These are phyloP conservation scores for Pseudozyma sp. DNA, from an alignment of 1,284 basidiomycete species.

Conservation along the genomic window DNA sequence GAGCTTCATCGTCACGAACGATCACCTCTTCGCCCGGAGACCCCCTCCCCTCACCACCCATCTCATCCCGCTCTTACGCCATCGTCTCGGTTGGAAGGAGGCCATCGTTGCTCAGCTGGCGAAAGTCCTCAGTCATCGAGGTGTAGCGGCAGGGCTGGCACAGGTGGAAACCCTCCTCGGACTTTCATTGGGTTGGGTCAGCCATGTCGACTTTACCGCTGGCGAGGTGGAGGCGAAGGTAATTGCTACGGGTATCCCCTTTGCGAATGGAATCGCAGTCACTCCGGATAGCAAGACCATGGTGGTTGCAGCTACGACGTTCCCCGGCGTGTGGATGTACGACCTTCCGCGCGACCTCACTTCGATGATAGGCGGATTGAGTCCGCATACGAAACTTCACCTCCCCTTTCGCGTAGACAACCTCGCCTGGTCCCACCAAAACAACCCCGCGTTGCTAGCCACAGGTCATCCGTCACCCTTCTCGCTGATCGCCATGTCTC, in stretches of 20 bases:
- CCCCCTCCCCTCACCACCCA: conserved; percentile 31
- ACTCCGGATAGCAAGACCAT: conserved; percentile 73
- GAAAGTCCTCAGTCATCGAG: neutral
- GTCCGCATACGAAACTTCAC: conserved; percentile 69
- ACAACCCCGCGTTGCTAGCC: conserved; percentile 72
- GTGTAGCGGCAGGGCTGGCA: conserved; percentile 59
- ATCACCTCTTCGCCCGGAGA: conserved; percentile 77
- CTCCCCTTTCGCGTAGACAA: conserved; percentile 77
- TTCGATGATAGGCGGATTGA: neutral
- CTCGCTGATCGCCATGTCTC: conserved; percentile 71
- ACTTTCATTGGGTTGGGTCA: conserved; percentile 75
- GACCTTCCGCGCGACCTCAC: conserved; percentile 67
- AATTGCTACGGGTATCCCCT: conserved; percentile 73
- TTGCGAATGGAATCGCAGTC: conserved; percentile 77
- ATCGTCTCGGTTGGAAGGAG: neutral
- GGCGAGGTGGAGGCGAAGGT: conserved; percentile 57
- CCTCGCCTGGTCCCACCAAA: conserved; percentile 71
- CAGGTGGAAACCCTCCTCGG: conserved; percentile 74
- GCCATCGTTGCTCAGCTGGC: neutral
- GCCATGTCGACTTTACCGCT: conserved; percentile 38
- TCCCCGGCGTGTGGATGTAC: conserved; percentile 73
- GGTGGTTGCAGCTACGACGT: conserved; percentile 74
- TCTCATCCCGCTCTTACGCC: conserved; percentile 4
- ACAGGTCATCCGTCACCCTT: conserved; percentile 77
- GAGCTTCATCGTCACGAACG: conserved; percentile 78